Percentiles rank a stretch among this genome's conserved stretches.
Conservation (phyloP, 495 filamentous ascomycete genomes). For the Aspergillus taichungensis region DNA sequence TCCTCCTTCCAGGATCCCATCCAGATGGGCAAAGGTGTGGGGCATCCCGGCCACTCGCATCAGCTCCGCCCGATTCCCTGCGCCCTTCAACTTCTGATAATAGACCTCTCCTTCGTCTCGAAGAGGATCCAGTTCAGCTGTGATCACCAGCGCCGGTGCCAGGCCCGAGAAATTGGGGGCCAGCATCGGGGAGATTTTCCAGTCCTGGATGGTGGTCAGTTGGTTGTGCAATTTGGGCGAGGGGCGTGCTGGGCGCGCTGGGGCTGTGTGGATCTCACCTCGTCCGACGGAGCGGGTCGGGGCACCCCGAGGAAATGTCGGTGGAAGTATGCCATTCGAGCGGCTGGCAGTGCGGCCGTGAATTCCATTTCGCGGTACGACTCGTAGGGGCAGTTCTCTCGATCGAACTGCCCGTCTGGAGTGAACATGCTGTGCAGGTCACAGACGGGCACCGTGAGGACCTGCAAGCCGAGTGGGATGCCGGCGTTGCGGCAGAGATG, state of each 20-base stretch:
- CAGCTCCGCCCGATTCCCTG: constrained; percentile 27
- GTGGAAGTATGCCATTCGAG: constrained; percentile 34
- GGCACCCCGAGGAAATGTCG: constrained; percentile 29
- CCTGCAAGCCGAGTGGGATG: constrained; percentile 26
- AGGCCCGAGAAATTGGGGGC: constrained; percentile 25
- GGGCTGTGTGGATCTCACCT: constrained; percentile 15
- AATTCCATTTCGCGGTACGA: constrained; percentile 36
- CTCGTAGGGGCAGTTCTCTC: constrained; percentile 25
- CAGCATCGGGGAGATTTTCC: constrained; percentile 32
- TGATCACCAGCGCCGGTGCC: constrained; percentile 38
- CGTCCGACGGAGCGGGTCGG: constrained; percentile 20
- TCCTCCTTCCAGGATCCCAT: constrained; percentile 24
- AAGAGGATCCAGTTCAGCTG: constrained; percentile 37
- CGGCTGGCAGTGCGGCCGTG: constrained; percentile 22
- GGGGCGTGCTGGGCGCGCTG: too few species aligned
- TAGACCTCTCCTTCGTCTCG: constrained; percentile 39
- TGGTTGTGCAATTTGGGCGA: background rate
- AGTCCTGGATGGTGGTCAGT: constrained; percentile 17
- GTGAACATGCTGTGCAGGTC: constrained; percentile 29
- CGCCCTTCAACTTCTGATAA: constrained; percentile 30
- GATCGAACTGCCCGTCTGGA: constrained; percentile 26
- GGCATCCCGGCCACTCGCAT: constrained; percentile 24
- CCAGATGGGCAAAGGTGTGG: constrained; percentile 26
- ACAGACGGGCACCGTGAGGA: constrained; percentile 29
- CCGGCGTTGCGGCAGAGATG: constrained; percentile 28